These are phyloP conservation scores for Exserohilum rostratum DNA, from an alignment of 2,329 filamentous ascomycete species.

Conservation along the genomic window DNA sequence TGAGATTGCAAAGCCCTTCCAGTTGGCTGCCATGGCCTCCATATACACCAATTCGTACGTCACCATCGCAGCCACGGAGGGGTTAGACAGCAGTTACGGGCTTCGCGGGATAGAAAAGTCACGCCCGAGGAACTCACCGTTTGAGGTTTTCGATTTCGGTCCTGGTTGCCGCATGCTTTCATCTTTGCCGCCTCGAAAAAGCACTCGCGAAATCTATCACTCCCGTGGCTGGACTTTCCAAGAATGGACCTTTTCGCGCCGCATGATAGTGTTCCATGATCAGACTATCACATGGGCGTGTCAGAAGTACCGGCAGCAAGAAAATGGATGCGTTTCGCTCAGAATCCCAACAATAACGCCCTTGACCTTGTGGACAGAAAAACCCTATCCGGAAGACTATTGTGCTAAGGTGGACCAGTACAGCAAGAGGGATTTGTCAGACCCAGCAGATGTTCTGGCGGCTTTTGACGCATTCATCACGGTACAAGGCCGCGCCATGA, in stretches of 20 bases:
- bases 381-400: neutral
- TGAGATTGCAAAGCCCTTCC: neutral
- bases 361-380: neutral
- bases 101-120: neutral
- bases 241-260: neutral
- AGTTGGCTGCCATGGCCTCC: neutral
- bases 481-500: neutral
- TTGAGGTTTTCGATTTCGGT: neutral
- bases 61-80: neutral
- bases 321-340: rapidly evolving
- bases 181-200: neutral
- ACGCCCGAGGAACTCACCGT: neutral
- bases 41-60: neutral
- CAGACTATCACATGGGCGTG: neutral
- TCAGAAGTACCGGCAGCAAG: neutral
- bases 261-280: neutral
- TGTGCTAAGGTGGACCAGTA: neutral
- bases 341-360: neutral
- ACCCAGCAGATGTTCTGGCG: neutral
- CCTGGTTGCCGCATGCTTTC: neutral
- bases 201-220: neutral
- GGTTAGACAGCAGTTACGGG: neutral
- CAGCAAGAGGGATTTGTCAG: neutral
- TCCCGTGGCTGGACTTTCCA: neutral
- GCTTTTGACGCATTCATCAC: neutral